Percentiles rank a stretch among this genome's conserved stretches.
Evolutionary conservation across 2,329 filamentous ascomycete genomes (phyloP).

Genomic region (Cryphonectria parasitica): DNA sequence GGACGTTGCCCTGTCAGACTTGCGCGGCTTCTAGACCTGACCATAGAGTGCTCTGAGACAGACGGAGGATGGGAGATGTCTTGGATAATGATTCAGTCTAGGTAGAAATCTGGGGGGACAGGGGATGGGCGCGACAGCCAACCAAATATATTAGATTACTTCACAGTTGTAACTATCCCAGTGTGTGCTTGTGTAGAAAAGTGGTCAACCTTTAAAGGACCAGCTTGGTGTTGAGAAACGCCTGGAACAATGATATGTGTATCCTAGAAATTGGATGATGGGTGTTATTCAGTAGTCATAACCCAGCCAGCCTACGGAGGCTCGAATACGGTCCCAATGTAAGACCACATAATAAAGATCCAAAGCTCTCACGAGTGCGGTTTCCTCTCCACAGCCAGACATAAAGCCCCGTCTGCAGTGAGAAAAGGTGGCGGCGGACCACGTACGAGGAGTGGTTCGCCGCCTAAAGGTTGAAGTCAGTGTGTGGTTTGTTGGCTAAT

Average conservation of each 20-base stretch:
- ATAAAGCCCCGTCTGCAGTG: slow-evolving; percentile 52
- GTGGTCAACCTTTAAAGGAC: not conserved
- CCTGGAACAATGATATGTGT: not conserved
- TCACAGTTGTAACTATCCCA: not conserved
- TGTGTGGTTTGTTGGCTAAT: slow-evolving; percentile 9
- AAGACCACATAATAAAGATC: not conserved
- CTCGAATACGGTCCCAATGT: not conserved
- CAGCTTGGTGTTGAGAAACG: not conserved
- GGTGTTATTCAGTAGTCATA: not conserved
- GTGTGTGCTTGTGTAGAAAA: not conserved
- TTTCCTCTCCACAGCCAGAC: slow-evolving; percentile 56
- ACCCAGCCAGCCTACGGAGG: not conserved
- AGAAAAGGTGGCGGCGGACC: slow-evolving; percentile 49
- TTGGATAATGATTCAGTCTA: not conserved
- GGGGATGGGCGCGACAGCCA: not conserved
- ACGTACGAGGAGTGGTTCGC: slow-evolving; percentile 19
- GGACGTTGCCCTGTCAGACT: slow-evolving; percentile 8
- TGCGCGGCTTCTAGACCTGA: not conserved
- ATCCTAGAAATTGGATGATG: not conserved
- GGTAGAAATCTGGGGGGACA: not conserved
- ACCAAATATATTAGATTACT: not conserved
- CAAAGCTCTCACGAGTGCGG: not conserved
- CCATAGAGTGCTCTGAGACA: not conserved
- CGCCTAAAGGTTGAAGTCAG: slow-evolving; percentile 9
- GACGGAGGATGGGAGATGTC: not conserved